A percentile compares a stretch with the other conserved stretches of the same genome.
Conservation (phyloP, 2,329 filamentous ascomycete species). For the Pseudogymnoascus sp. region DNA sequence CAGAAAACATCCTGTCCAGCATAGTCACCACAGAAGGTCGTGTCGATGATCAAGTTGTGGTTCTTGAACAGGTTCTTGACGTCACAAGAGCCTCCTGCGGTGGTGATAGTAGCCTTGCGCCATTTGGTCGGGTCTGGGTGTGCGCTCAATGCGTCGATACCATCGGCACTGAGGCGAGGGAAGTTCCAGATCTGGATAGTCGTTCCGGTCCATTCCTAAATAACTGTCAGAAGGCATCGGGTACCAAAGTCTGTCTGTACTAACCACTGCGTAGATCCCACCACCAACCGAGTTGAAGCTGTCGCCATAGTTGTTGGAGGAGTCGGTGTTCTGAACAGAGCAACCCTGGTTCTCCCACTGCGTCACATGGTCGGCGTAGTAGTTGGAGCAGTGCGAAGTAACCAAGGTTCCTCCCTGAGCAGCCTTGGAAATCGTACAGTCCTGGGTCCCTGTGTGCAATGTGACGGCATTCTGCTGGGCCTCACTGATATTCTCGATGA, state of each 20-base stretch:
- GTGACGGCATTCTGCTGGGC: constrained; percentile 14
- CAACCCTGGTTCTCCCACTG: constrained; percentile 32
- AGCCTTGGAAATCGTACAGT: constrained; percentile 31
- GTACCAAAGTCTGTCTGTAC: constrained; percentile 35
- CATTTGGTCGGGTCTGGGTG: constrained; percentile 57
- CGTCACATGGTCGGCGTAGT: constrained; percentile 22
- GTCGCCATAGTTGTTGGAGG: constrained; percentile 21
- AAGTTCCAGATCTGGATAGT: constrained; percentile 71
- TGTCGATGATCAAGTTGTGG: constrained; percentile 73
- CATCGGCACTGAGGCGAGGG: constrained; percentile 57
- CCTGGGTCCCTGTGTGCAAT: constrained; percentile 14
- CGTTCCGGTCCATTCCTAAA: constrained; percentile 54
- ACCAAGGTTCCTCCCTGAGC: constrained; percentile 1
- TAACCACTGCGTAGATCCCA: constrained; percentile 43
- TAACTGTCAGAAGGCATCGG: constrained; percentile 40
- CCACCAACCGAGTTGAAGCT: constrained; percentile 28
- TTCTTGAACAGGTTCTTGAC: constrained; percentile 60
- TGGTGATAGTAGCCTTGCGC: constrained; percentile 55
- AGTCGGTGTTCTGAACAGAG: constrained; percentile 10
- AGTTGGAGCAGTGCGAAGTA: constrained; percentile 19
- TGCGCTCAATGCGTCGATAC: constrained; percentile 53
- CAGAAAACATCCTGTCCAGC: constrained; percentile 57
- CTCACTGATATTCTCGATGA: constrained; percentile 51
- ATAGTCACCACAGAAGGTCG: constrained; percentile 81
- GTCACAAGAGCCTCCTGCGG: constrained; percentile 55